Base-by-base conservation (phyloP, 108 stramenopile species). In the Poteriospumella lacustris region DNA sequence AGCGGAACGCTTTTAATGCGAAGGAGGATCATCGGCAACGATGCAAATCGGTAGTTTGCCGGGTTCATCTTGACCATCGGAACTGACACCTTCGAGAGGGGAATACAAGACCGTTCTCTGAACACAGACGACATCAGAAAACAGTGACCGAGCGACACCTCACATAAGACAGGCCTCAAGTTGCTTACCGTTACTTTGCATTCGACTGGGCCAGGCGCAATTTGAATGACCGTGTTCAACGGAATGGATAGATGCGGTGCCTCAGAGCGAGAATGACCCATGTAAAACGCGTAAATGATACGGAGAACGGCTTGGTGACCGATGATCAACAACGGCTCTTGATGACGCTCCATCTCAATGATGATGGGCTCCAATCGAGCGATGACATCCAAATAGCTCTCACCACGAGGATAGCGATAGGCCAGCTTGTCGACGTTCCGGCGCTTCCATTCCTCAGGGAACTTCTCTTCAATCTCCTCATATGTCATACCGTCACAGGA, bases 371-470 rank as follows among this genome's bases (percentile, higher is more conserved):
- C 98, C 67, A 99, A 87, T 39, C 98, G 87, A 76, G 92, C 83
- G 24, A 96, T 97, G 42, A 99, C 91, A 85, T 99, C 98, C 90
- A 97, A 93, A 87, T 99, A 99, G 2, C 90, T 92, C 88, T 99
- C 98, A 1, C 96, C 95, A 15, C 87, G 78, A 1, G 89, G 89
- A 62, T 90, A 90, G 2, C 88, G 70, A 82, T 95, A 97, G 58
- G 92, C 86, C 31, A 97, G 83, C 85, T 97, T 97, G 79, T 97
- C 95, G 44, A 87, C 83, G 82, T 94, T 91, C 29, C 98, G 88
- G 34, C 90, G 77, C 38, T 79, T 68, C 80, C 96, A 99, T 84
- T 97, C 98, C 47, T 94, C 93, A 19, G 98, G 98, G 79, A 87
- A 96, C 43, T 85, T 86, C 68, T 91, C 85, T 76, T 93, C 92